Evolutionary conservation across 2,329 filamentous ascomycete species (phyloP).

Genomic region (Cladosporium oxysporum): DNA sequence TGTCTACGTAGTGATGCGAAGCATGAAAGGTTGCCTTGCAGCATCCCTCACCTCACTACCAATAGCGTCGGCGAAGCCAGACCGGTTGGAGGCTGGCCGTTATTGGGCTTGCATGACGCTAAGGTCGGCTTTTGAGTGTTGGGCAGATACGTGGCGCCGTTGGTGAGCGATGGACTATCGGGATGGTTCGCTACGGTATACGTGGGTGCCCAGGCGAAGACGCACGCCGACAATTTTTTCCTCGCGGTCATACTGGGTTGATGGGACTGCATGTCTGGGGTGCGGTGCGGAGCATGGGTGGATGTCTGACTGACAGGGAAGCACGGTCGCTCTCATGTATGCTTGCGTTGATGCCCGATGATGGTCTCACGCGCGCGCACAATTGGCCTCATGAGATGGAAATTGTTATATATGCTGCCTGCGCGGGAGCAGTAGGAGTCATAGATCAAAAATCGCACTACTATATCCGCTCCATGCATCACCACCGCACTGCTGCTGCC

Average conservation of each 20-base stretch:
- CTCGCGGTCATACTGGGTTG: neutral
- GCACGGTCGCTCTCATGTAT: neutral
- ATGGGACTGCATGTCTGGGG: neutral
- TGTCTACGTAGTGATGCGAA: neutral
- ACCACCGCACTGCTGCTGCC: constrained; percentile 14
- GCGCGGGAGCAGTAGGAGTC: constrained; percentile 13
- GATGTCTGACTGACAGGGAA: neutral
- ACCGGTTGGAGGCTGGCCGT: constrained; percentile 9
- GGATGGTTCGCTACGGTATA: constrained; percentile 2
- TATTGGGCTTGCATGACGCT: constrained; percentile 16
- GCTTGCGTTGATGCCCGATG: constrained; percentile 14
- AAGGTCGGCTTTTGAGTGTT: constrained; percentile 19
- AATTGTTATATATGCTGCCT: constrained; percentile 8
- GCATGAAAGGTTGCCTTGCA: constrained; percentile 21
- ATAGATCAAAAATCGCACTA: constrained; percentile 1
- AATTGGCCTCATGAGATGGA: constrained; percentile 3
- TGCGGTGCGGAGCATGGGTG: constrained; percentile 5
- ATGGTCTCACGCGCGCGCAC: neutral
- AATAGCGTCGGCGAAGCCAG: constrained; percentile 1
- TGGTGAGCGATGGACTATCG: constrained; percentile 13
- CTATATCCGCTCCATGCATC: constrained; percentile 14
- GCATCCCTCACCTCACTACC: neutral
- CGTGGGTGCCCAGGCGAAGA: constrained; percentile 11
- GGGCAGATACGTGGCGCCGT: constrained; percentile 20
- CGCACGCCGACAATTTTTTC: constrained; percentile 6